phyloP scores from a whole-genome alignment of 2,329 filamentous ascomycete genomes.

The Epichloe hybrida region DNA sequence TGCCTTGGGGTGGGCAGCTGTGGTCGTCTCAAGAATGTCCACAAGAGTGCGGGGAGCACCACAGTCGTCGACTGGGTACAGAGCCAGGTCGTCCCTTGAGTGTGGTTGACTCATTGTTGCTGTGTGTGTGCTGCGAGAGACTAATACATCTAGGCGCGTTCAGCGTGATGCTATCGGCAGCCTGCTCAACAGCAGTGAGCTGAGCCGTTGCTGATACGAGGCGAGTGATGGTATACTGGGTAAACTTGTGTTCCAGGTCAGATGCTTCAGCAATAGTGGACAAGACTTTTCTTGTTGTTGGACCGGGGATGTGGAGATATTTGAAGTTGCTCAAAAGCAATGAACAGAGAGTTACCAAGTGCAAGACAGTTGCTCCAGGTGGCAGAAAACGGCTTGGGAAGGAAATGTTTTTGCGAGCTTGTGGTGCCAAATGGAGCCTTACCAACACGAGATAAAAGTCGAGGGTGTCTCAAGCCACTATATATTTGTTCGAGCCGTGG shows the following conservation, averaged over 20 bases:
- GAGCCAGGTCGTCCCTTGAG: slow-evolving; percentile 3
- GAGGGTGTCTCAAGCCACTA: slow-evolving; percentile 6
- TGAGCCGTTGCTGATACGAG: neutral
- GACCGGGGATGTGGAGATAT: neutral
- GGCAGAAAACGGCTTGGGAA: neutral
- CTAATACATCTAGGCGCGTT: neutral
- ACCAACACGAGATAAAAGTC: neutral
- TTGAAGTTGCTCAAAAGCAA: neutral
- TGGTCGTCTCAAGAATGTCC: slow-evolving; percentile 9
- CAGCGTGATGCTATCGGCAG: neutral
- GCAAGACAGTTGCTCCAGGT: neutral
- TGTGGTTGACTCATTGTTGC: slow-evolving; percentile 2
- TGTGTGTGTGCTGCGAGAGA: neutral
- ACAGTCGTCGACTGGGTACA: slow-evolving; percentile 5
- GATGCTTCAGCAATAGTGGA: neutral
- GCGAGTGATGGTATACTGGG: neutral
- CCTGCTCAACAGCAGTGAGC: neutral
- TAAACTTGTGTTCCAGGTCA: neutral
- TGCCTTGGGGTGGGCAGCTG: slow-evolving; percentile 3
- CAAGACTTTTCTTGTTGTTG: neutral
- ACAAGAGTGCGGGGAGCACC: slow-evolving; percentile 9
- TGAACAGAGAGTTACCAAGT: neutral
- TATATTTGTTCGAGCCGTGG: slow-evolving; percentile 3
- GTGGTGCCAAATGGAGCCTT: neutral
- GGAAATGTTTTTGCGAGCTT: neutral